These are phyloP conservation scores for Phyllosticta citrichinensis DNA, from an alignment of 2,329 filamentous ascomycete genomes.

Conservation along the genomic window DNA sequence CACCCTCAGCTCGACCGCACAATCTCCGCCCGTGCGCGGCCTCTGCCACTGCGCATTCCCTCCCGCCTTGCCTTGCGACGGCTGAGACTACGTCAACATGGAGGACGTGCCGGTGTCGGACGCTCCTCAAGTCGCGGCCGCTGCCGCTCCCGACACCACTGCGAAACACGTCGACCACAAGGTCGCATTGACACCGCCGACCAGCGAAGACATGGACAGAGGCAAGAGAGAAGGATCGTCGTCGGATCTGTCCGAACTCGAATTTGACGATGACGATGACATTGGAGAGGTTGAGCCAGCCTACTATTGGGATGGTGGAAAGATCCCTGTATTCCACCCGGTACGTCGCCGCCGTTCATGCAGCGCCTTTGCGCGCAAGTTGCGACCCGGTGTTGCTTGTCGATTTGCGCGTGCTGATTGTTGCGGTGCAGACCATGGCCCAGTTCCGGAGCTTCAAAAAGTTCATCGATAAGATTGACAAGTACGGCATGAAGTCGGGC, in stretches of 20 bases:
- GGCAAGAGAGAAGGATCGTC: slow-evolving; percentile 35
- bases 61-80: background rate
- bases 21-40: background rate
- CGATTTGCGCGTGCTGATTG: background rate
- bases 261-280: slow-evolving; percentile 33
- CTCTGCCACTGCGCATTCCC: background rate
- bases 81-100: slow-evolving; percentile 3
- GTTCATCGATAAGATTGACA: slow-evolving; percentile 83
- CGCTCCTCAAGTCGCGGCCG: slow-evolving; percentile 1
- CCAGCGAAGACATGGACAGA: slow-evolving; percentile 42
- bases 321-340: slow-evolving; percentile 87
- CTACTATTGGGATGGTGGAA: slow-evolving; percentile 73
- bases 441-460: slow-evolving; percentile 90
- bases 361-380: background rate
- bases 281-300: slow-evolving; percentile 74
- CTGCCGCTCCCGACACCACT: background rate
- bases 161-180: slow-evolving; percentile 27
- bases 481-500: slow-evolving; percentile 93
- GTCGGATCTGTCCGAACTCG: slow-evolving; percentile 39
- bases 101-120: slow-evolving; percentile 5
- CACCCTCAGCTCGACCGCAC: slow-evolving; percentile 4
- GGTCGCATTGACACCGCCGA: slow-evolving; percentile 40
- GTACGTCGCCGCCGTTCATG: slow-evolving; percentile 36
- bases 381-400: background rate
- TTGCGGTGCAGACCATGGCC: slow-evolving; percentile 57